Percentiles rank a stretch among this genome's conserved stretches.
Evolutionary conservation across 331 rosid species (phyloP).

Genomic region (Quercus phellos): DNA sequence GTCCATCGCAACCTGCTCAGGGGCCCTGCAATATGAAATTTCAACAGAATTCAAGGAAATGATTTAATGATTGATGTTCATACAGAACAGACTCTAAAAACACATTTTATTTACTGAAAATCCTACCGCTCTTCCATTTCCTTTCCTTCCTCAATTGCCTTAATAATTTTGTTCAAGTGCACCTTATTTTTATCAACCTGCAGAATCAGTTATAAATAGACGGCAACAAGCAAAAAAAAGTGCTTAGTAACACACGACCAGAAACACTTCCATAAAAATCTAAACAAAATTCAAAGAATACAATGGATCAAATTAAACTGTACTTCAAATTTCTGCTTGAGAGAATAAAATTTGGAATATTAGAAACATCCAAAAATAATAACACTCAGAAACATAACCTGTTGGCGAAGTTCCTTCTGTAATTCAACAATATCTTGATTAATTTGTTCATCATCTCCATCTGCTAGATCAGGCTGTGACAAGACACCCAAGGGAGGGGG

Average conservation of each 20-base stretch:
- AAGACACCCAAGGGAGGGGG: constrained; percentile 17
- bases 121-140: constrained; percentile 58
- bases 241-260: not conserved
- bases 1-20: constrained; percentile 78
- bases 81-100: constrained; percentile 9
- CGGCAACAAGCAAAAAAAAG: not conserved
- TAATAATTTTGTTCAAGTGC: constrained; percentile 41
- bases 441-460: constrained; percentile 66
- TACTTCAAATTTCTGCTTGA: not conserved
- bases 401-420: constrained; percentile 51
- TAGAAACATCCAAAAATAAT: not conserved
- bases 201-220: constrained; percentile 18
- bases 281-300: not conserved
- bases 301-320: not conserved
- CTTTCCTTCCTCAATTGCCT: constrained; percentile 55
- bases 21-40: constrained; percentile 45
- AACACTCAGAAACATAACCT: constrained; percentile 45
- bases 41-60: constrained; percentile 12
- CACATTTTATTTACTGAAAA: constrained; percentile 18
- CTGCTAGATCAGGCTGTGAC: constrained; percentile 74
- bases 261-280: not conserved
- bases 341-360: not conserved
- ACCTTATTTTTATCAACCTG: constrained; percentile 61
- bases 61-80: not conserved
- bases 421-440: constrained; percentile 56